phyloP scores from a whole-genome alignment of 2,329 filamentous ascomycete genomes.

The Leptoxyphium fumago region DNA sequence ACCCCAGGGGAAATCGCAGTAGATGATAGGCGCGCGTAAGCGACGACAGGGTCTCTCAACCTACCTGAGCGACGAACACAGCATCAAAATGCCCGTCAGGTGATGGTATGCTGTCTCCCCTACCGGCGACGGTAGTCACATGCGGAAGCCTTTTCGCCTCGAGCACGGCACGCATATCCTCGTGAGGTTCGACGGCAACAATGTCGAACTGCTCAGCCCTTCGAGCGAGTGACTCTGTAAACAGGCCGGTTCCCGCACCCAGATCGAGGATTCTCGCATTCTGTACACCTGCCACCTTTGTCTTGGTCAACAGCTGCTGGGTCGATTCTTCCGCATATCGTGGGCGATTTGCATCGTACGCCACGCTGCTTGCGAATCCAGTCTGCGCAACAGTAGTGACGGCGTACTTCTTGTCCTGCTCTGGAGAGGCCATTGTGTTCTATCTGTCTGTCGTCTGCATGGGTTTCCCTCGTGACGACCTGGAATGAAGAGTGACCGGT shows the following conservation, averaged over 20 bases:
- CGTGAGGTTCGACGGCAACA: constrained; percentile 49
- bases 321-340: constrained; percentile 48
- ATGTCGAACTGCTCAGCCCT: constrained; percentile 46
- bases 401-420: background rate
- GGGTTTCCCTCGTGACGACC: too few species aligned
- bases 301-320: constrained; percentile 39
- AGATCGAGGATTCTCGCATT: constrained; percentile 46
- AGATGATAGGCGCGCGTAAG: background rate
- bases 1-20: background rate
- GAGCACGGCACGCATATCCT: constrained; percentile 49
- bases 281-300: constrained; percentile 35
- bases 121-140: constrained; percentile 43
- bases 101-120: constrained; percentile 42
- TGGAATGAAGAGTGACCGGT: too few species aligned
- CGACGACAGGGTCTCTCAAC: constrained; percentile 9
- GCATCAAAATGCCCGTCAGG: constrained; percentile 47
- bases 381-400: constrained; percentile 20
- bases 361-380: constrained; percentile 49
- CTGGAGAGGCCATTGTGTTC: background rate
- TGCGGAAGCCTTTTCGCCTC: constrained; percentile 40
- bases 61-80: constrained; percentile 53
- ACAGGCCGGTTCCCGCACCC: constrained; percentile 55
- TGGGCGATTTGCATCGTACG: constrained; percentile 55
- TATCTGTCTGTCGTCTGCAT: too few species aligned
- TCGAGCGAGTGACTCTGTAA: constrained; percentile 47